Evolutionary conservation across 371 early-diverging fungal species (phyloP), one percentile per base, ranked within the genome.

Genomic region (Coemansia sp.): DNA sequence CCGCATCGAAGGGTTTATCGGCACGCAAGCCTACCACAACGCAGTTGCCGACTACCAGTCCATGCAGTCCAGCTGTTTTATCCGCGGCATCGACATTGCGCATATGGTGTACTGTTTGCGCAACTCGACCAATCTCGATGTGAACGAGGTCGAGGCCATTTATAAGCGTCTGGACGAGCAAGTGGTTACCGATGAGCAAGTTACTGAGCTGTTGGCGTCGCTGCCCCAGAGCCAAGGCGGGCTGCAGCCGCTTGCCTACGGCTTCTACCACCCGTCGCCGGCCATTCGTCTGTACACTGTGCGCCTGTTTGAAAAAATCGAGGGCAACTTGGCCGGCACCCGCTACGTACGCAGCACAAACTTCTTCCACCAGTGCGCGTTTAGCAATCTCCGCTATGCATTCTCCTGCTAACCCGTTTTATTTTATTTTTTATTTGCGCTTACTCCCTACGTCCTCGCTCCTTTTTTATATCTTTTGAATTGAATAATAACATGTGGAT

Each of bases 1-100:
- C 58, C 83, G 95, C 42, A 91, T 95, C 52, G 94, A 94, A 80
- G 97, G 93, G 5, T 95, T 94, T 89, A 78, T 89, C 18, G 81
- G 81, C 37, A 89, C 90, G 0, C 83, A 86, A 21, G 84, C 88
- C 0, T 93, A 92, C 71, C 80, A 84, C 65, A 86, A 89, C 66
- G 83, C 69, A 14, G 24, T 59, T 13, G 61, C 85, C 81, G 92
- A 91, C 68, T 84, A 87, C 61, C 72, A 80, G 64, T 63, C 77
- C 5, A 83, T 80, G 79, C 66, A 86, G 37, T 78, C 85, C 18
- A 75, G 80, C 24, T 73, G 89, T 39, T 82, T 84, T 29, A 84
- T 92, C 37, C 80, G 80, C 59, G 75, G 84, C 39, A 71, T 93
- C 68, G 92, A 92, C 76, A 83, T 90, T 3, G 83, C 86, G 31